phyloP scores from a whole-genome alignment of 345 rosid genomes.

The Rhodamnia argentea region DNA sequence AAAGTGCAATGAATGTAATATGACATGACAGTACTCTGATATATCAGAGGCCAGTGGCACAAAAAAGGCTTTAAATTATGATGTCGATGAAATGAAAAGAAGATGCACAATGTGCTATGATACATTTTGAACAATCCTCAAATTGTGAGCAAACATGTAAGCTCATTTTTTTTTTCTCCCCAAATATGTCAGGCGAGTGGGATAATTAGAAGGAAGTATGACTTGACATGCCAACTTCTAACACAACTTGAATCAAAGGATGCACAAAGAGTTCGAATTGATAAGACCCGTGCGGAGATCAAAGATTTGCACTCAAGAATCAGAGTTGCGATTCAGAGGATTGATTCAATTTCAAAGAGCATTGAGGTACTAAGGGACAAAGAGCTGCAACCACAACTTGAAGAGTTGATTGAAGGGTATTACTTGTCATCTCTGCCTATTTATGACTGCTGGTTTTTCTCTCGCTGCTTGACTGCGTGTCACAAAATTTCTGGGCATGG shows the following conservation, averaged over 20 bases:
- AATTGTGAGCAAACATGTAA: background rate
- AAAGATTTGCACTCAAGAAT: constrained; percentile 95
- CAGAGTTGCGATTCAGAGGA: constrained; percentile 87
- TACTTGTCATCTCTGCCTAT: background rate
- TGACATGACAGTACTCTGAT: background rate
- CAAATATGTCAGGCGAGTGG: constrained; percentile 56
- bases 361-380: constrained; percentile 87
- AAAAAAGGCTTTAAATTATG: background rate
- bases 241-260: constrained; percentile 70
- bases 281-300: constrained; percentile 78
- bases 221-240: constrained; percentile 44
- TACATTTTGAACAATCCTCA: background rate
- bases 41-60: background rate
- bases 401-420: constrained; percentile 91
- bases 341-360: constrained; percentile 74
- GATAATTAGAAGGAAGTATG: constrained; percentile 61
- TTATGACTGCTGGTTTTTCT: background rate
- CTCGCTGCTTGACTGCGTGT: background rate
- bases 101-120: background rate
- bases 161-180: background rate
- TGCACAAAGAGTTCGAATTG: constrained; percentile 37
- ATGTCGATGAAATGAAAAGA: background rate
- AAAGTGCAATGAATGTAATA: background rate
- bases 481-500: background rate
- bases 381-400: constrained; percentile 97